Percentiles rank a stretch among this genome's conserved stretches.
Conservation (phyloP, 495 filamentous ascomycete species). For the Xylaria telfairii region DNA sequence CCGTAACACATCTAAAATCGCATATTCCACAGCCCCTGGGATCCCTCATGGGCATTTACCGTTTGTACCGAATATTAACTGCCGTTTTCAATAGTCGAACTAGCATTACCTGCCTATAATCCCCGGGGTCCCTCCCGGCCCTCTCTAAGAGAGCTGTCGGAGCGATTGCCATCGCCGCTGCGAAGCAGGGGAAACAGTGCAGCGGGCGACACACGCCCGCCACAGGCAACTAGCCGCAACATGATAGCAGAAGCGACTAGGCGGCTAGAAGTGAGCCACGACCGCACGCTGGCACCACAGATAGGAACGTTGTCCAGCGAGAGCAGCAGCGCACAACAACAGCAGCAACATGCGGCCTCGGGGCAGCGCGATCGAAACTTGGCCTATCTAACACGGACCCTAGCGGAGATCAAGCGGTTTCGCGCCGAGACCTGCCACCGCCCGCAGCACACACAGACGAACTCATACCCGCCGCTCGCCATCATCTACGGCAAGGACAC, state of each 20-base stretch:
- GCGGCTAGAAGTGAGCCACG: conserved; percentile 41
- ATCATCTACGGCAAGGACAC: conserved; percentile 89
- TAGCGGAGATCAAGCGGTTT: conserved; percentile 73
- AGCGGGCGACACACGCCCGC: conserved; percentile 32
- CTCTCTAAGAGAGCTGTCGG: conserved; percentile 47
- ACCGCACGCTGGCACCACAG: conserved; percentile 56
- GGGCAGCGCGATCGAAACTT: conserved; percentile 52
- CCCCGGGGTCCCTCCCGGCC: conserved; percentile 42
- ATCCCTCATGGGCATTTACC: not conserved
- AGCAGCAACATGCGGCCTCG: conserved; percentile 51
- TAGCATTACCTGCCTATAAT: conserved; percentile 58
- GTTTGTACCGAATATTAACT: conserved; percentile 3
- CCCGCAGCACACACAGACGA: conserved; percentile 62
- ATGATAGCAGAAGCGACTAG: conserved; percentile 34
- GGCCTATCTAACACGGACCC: conserved; percentile 77
- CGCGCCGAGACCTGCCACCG: conserved; percentile 71
- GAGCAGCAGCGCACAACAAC: conserved; percentile 21
- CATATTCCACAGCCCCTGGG: not conserved
- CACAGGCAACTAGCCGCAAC: conserved; percentile 30
- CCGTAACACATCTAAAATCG: not conserved
- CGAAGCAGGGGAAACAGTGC: conserved; percentile 40
- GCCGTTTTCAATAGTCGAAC: conserved; percentile 49
- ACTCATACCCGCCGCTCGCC: conserved; percentile 80
- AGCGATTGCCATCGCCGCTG: conserved; percentile 39
- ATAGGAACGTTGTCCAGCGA: conserved; percentile 50